Evolutionary conservation across 352 stramenopile genomes (phyloP).

Genomic region (Phytophthora sp.): DNA sequence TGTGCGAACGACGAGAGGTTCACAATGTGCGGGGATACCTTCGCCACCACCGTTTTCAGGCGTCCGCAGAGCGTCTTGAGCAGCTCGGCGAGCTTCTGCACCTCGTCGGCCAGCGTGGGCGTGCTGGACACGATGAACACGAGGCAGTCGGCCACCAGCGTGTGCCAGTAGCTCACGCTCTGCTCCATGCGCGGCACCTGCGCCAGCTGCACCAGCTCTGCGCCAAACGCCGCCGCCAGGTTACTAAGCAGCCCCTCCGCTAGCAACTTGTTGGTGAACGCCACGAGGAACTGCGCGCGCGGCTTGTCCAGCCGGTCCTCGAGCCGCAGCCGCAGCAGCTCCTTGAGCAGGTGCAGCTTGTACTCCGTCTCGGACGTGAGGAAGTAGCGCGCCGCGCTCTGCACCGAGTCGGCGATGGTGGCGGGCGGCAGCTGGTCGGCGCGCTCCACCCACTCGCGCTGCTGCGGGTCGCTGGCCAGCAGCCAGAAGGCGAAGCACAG

Average conservation of each 20-base stretch:
- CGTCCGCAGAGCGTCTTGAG: conserved; percentile 64
- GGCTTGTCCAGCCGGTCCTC: conserved; percentile 60
- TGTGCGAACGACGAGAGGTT: conserved; percentile 80
- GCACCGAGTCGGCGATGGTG: conserved; percentile 61
- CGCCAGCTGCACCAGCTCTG: conserved; percentile 59
- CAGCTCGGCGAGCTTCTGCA: conserved; percentile 54
- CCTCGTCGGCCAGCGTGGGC: conserved; percentile 55
- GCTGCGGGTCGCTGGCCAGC: conserved; percentile 70
- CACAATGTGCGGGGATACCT: conserved; percentile 84
- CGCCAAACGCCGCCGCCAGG: conserved; percentile 53
- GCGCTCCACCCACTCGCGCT: conserved; percentile 74
- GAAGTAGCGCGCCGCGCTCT: conserved; percentile 75
- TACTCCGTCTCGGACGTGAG: conserved; percentile 78
- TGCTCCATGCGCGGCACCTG: conserved; percentile 65
- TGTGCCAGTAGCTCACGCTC: conserved; percentile 80
- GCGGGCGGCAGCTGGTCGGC: conserved; percentile 61
- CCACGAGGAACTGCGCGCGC: conserved; percentile 64
- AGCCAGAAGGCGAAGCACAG: conserved; percentile 81
- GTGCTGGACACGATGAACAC: conserved; percentile 69
- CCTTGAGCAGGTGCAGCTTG: conserved; percentile 77
- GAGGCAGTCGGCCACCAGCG: conserved; percentile 69
- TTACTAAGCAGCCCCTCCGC: conserved; percentile 54
- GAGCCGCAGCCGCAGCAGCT: conserved; percentile 73
- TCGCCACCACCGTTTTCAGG: conserved; percentile 62
- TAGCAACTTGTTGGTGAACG: conserved; percentile 76